A percentile compares a stretch with the other conserved stretches of the same genome.
Conservation (phyloP, 331 rosid species). For the Dryas integrifolia region DNA sequence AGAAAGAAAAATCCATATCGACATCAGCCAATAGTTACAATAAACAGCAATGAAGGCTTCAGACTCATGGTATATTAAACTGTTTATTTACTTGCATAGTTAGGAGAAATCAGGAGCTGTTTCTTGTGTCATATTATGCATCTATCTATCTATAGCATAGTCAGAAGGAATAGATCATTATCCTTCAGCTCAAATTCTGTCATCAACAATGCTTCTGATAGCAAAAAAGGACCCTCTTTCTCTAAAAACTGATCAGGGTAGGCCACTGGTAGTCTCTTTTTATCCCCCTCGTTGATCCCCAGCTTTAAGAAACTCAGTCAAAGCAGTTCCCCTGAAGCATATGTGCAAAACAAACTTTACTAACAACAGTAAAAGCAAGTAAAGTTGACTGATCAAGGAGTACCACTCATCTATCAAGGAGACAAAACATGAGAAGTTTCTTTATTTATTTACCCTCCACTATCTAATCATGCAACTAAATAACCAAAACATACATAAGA, state of each 20-base stretch:
- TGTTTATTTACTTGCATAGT: no score
- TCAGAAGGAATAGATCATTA: no score
- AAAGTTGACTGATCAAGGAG: background rate
- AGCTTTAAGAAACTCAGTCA: conserved; percentile 19
- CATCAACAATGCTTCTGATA: background rate
- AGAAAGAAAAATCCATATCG: no score
- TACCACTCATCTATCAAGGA: background rate
- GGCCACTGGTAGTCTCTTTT: conserved; percentile 13
- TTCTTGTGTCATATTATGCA: no score
- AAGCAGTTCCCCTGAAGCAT: conserved; percentile 20
- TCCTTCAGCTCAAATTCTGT: background rate
- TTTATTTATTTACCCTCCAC: background rate
- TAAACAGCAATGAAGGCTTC: no score
- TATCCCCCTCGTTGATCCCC: conserved; percentile 13
- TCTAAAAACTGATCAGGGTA: conserved; percentile 20
- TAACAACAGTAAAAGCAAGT: background rate
- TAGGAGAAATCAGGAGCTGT: no score
- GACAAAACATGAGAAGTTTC: conserved; percentile 9
- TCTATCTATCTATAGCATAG: no score
- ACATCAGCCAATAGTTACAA: no score
- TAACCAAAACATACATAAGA: background rate
- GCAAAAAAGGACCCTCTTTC: background rate
- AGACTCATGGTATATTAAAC: no score
- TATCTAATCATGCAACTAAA: background rate
- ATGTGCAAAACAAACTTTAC: background rate